Conservation (phyloP, 2,329 filamentous ascomycete species). For the Achaetomium macrosporum region DNA sequence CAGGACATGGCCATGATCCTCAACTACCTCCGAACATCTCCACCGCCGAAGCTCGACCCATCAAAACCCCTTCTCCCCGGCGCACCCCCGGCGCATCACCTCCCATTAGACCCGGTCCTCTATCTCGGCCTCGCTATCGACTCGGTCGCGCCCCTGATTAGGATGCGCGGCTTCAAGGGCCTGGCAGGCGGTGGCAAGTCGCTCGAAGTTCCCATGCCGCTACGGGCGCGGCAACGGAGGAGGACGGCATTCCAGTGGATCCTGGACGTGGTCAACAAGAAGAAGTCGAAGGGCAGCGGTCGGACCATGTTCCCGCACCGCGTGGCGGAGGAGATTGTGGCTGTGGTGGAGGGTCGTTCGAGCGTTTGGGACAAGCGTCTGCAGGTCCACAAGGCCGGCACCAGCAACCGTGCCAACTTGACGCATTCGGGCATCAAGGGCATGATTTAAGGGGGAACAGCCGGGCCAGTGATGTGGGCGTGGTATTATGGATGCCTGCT, state of each 20-base stretch:
- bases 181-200: conserved; percentile 80
- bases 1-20: conserved; percentile 84
- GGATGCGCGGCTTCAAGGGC: conserved; percentile 68
- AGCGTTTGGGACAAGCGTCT: conserved; percentile 76
- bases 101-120: conserved; percentile 81
- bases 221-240: conserved; percentile 68
- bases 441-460: conserved; percentile 2
- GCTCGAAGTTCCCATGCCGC: conserved; percentile 74
- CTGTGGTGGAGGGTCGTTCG: conserved; percentile 81
- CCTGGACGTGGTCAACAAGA: conserved; percentile 73
- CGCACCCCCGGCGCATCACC: conserved; percentile 66
- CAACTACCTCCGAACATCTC: conserved; percentile 74
- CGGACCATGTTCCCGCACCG: conserved; percentile 67
- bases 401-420: conserved; percentile 70
- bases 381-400: conserved; percentile 73
- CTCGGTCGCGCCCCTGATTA: conserved; percentile 82
- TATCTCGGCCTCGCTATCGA: conserved; percentile 91
- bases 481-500: neutral
- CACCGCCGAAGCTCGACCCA: conserved; percentile 70
- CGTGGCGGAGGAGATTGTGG: conserved; percentile 79
- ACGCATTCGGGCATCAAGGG: conserved; percentile 35
- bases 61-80: conserved; percentile 67
- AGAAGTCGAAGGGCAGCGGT: conserved; percentile 65
- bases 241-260: conserved; percentile 84
- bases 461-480: neutral